These are phyloP conservation scores for Apiospora pterosperma DNA, from an alignment of 2,329 filamentous ascomycete species.

Conservation along the genomic window DNA sequence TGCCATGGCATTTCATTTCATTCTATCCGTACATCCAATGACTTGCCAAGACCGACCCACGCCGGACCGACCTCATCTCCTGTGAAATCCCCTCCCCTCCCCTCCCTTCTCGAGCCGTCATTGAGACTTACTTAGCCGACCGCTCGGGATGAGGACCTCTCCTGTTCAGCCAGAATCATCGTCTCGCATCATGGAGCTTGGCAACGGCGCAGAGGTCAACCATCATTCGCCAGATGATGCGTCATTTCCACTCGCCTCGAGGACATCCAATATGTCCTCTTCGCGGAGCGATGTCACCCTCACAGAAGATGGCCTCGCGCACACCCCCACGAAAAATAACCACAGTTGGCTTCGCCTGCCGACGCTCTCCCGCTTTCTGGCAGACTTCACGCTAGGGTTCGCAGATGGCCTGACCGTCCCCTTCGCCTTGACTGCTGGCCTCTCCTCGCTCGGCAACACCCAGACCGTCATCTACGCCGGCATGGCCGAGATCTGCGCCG, in stretches of 20 bases:
- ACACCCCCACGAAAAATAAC: not conserved
- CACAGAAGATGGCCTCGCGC: not conserved
- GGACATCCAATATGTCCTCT: not conserved
- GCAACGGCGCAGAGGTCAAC: not conserved
- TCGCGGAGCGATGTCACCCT: not conserved
- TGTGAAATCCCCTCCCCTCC: no score
- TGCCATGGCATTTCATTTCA: not conserved
- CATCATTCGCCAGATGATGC: not conserved
- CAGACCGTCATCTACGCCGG: conserved; percentile 69
- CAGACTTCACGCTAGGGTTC: conserved; percentile 71
- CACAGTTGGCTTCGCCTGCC: not conserved
- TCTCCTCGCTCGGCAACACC: conserved; percentile 63
- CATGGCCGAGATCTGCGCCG: conserved; percentile 71
- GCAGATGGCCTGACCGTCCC: conserved; percentile 78
- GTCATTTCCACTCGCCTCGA: not conserved
- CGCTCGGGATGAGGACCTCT: no score
- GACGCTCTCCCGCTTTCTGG: conserved; percentile 35
- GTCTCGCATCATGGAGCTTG: not conserved
- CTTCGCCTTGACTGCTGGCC: conserved; percentile 73
- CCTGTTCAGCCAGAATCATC: no score
- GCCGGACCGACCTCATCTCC: not conserved
- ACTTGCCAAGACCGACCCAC: not conserved
- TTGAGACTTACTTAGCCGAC: no score
- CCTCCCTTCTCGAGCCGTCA: no score
- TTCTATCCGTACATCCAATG: no score